Conservation (phyloP, 2,329 filamentous ascomycete genomes). For the Microcyclosporella mali region DNA sequence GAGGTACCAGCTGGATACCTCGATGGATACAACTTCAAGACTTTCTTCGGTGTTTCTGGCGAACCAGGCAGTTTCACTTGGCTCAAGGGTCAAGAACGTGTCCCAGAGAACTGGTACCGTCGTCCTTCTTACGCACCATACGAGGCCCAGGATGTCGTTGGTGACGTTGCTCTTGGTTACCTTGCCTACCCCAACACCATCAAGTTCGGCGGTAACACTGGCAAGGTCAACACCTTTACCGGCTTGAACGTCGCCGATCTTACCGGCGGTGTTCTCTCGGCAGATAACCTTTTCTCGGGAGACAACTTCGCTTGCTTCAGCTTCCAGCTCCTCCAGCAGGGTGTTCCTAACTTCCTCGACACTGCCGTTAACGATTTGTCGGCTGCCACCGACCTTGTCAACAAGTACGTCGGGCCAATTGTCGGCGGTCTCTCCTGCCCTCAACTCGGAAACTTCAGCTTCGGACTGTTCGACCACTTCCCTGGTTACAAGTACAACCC, state of each 20-base stretch:
- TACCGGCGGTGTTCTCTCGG: slow-evolving; percentile 28
- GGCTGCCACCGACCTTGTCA: slow-evolving; percentile 13
- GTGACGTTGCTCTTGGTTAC: slow-evolving; percentile 11
- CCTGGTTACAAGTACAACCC: slow-evolving; percentile 20
- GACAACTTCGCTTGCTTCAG: slow-evolving; percentile 28
- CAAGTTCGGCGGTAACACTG: slow-evolving; percentile 32
- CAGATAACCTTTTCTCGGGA: slow-evolving; percentile 19
- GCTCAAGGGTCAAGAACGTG: slow-evolving; percentile 23
- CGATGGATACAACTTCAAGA: slow-evolving; percentile 18
- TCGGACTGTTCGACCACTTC: slow-evolving; percentile 13
- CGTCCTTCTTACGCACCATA: slow-evolving; percentile 22
- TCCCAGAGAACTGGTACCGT: slow-evolving; percentile 36
- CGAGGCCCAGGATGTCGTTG: slow-evolving; percentile 22
- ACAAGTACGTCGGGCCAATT: slow-evolving; percentile 12
- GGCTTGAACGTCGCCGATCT: slow-evolving; percentile 31
- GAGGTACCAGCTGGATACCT: slow-evolving; percentile 19
- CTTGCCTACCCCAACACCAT: slow-evolving; percentile 25
- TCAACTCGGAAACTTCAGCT: slow-evolving; percentile 14
- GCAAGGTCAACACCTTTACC: slow-evolving; percentile 30
- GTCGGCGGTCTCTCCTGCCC: slow-evolving; percentile 15
- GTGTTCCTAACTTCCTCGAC: slow-evolving; percentile 12
- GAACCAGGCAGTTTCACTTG: slow-evolving; percentile 16
- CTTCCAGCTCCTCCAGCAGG: slow-evolving; percentile 10
- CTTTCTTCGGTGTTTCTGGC: slow-evolving; percentile 23
- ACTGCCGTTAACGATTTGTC: slow-evolving; percentile 5